Conservation (phyloP, 164 flowering plant species). For the Warburgia ugandensis region DNA sequence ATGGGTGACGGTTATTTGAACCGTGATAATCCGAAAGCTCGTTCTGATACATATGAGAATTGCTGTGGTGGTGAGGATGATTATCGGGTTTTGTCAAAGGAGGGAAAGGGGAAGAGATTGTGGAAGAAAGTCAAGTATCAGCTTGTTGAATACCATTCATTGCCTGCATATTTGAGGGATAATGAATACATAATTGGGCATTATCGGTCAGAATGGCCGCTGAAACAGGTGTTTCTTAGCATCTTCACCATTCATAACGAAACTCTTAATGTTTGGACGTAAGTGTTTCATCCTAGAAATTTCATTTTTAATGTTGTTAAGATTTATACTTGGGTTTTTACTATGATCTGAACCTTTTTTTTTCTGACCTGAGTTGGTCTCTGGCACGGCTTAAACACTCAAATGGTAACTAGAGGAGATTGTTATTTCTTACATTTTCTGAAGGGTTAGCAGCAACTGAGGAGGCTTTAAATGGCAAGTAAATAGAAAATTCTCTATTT, state of each 20-base stretch:
- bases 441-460: too few relatives aligned
- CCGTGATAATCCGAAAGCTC: constrained; percentile 8
- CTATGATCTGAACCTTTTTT: too few relatives aligned
- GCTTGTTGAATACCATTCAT: constrained; percentile 84
- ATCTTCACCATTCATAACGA: constrained; percentile 87
- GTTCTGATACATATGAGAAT: constrained; percentile 25
- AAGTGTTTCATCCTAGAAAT: constrained; percentile 20
- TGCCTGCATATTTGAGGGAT: constrained; percentile 90
- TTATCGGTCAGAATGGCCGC: constrained; percentile 90
- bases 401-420: too few relatives aligned
- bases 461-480: too few relatives aligned
- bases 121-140: constrained; percentile 95
- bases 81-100: constrained; percentile 7
- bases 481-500: too few relatives aligned
- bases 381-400: too few relatives aligned
- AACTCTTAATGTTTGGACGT: constrained; percentile 99
- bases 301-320: neutral
- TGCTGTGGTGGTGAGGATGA: constrained; percentile 4
- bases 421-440: too few relatives aligned
- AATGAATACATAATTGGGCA: constrained; percentile 83
- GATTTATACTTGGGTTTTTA: too few relatives aligned
- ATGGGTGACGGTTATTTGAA: constrained; percentile 10
- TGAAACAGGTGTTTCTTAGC: constrained; percentile 79
- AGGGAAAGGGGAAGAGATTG: constrained; percentile 72
- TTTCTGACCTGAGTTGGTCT: too few relatives aligned